Conservation (phyloP, 2,329 filamentous ascomycete genomes). For the Plectosphaerella sp. region DNA sequence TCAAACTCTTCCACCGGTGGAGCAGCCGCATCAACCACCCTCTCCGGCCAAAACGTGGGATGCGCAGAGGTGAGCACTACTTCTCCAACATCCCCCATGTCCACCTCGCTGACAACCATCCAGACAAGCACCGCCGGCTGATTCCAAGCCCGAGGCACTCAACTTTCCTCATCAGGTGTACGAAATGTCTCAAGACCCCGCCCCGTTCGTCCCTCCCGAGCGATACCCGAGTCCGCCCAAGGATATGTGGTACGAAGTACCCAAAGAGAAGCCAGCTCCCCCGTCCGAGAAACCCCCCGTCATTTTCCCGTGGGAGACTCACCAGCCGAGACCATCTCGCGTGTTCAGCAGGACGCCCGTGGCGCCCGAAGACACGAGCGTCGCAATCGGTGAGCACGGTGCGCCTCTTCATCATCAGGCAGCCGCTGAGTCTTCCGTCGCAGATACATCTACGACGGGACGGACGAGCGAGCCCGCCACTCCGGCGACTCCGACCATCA, state of each 20-base stretch:
- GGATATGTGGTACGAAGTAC: slow-evolving; percentile 85
- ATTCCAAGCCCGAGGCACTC: slow-evolving; percentile 78
- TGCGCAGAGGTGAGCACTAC: slow-evolving; percentile 42
- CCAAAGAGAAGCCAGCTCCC: slow-evolving; percentile 54
- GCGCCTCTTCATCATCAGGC: slow-evolving; percentile 11
- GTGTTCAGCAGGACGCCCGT: slow-evolving; percentile 45
- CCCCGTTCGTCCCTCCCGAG: slow-evolving; percentile 71
- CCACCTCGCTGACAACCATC: slow-evolving; percentile 5
- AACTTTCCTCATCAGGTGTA: slow-evolving; percentile 79
- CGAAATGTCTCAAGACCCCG: slow-evolving; percentile 72
- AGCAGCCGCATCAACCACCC: slow-evolving; percentile 28
- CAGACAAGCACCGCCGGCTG: slow-evolving; percentile 57
- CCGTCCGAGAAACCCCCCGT: slow-evolving; percentile 53
- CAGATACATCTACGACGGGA: slow-evolving; percentile 24
- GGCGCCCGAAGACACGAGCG: slow-evolving; percentile 20
- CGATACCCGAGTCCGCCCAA: slow-evolving; percentile 79
- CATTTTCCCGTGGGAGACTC: slow-evolving; percentile 88
- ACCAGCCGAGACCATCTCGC: slow-evolving; percentile 58
- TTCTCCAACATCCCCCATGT: neutral
- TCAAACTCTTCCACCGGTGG: slow-evolving; percentile 22
- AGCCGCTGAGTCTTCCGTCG: slow-evolving; percentile 26
- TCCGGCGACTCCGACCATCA: slow-evolving; percentile 43
- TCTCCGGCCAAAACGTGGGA: slow-evolving; percentile 38
- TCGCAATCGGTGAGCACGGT: slow-evolving; percentile 18
- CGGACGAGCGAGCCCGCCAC: slow-evolving; percentile 38